Evolutionary conservation across 345 rosid species (phyloP), one percentile per base, ranked within the genome.

Genomic region (Luvunga scandens): DNA sequence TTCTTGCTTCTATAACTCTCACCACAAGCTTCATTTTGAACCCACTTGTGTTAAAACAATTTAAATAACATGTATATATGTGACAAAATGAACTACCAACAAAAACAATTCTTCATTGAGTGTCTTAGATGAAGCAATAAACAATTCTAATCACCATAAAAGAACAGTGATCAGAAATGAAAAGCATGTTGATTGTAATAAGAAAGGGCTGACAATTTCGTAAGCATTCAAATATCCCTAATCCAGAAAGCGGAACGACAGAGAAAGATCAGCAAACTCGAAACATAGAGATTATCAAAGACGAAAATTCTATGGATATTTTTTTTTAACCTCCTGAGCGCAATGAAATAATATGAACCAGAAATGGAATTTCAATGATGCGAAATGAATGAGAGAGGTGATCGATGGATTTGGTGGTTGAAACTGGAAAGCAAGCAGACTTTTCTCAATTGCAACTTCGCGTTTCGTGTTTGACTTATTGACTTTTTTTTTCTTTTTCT

Each of bases 1-100:
- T 93, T 78, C 97, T 88, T 2, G 97, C 98, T 85, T 96, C 98
- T 21, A 88, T 73, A 39, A 91, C 93, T 56, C 95, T 84, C 48
- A 92, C 97, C 78, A 84, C 78, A 24, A 96, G 93, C 91, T 85
- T 96, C 97, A 96, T 93, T 57, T 73, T 73, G 50, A 4, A 45
- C 4, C 16, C 50, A 45, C 50, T 50, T 50, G 56, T 50, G 56
- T 50, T 50, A 50, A 13, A 50, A 16, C 21, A 50, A 16, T 50
- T 16, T 50, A 50, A 50, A 16, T 50, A 50, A 50, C 16, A 50
- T 14, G 7, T 50, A 50, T 16, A 16, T 33, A 12, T 6, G 30
- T 30, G 31, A 31, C 39, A 19, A 55, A 53, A 71, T 53, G 42
- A 71, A 19, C 39, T 50, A 50, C 21, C 19, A 55, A 53, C 24